Conservation (phyloP, 2,329 filamentous ascomycete genomes). For the Monilinia fructicola region DNA sequence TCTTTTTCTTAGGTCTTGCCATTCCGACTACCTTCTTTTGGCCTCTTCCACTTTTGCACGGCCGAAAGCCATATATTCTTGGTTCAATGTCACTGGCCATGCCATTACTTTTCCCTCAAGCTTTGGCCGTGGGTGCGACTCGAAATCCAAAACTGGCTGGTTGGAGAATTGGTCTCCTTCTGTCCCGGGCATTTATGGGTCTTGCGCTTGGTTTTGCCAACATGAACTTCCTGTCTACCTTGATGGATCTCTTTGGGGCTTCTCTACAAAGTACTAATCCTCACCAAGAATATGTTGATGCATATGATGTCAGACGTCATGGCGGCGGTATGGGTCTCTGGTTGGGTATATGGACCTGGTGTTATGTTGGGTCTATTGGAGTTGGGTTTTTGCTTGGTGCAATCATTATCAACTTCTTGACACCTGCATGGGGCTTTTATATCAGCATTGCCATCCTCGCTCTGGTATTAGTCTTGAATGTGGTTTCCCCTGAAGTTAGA, state of each 20-base stretch:
- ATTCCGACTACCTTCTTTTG: slow-evolving; percentile 69
- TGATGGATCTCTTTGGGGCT: slow-evolving; percentile 74
- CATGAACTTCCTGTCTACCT: slow-evolving; percentile 71
- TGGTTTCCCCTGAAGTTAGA: slow-evolving; percentile 70
- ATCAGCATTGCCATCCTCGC: slow-evolving; percentile 67
- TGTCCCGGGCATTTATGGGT: slow-evolving; percentile 65
- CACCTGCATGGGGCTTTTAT: slow-evolving; percentile 75
- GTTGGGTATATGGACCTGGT: slow-evolving; percentile 77
- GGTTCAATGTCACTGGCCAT: slow-evolving; percentile 66
- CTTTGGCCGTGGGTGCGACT: slow-evolving; percentile 59
- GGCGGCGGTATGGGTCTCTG: slow-evolving; percentile 79
- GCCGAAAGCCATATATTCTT: slow-evolving; percentile 75
- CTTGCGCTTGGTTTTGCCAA: slow-evolving; percentile 70
- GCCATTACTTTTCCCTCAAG: slow-evolving; percentile 74
- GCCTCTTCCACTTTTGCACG: slow-evolving; percentile 73
- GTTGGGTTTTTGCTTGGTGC: slow-evolving; percentile 73
- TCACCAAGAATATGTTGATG: slow-evolving; percentile 68
- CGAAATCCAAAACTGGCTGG: slow-evolving; percentile 55
- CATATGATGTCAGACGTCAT: slow-evolving; percentile 68
- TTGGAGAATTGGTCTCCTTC: slow-evolving; percentile 61
- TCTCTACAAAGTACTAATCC: slow-evolving; percentile 71
- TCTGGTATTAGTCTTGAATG: slow-evolving; percentile 65
- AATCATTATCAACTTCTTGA: slow-evolving; percentile 61
- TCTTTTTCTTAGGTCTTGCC: slow-evolving; percentile 69
- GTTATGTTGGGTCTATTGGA: slow-evolving; percentile 69